A percentile compares a stretch with the other conserved stretches of the same genome.
Conservation (phyloP, 805 yeast genomes). For the Yarrowia osloensis region DNA sequence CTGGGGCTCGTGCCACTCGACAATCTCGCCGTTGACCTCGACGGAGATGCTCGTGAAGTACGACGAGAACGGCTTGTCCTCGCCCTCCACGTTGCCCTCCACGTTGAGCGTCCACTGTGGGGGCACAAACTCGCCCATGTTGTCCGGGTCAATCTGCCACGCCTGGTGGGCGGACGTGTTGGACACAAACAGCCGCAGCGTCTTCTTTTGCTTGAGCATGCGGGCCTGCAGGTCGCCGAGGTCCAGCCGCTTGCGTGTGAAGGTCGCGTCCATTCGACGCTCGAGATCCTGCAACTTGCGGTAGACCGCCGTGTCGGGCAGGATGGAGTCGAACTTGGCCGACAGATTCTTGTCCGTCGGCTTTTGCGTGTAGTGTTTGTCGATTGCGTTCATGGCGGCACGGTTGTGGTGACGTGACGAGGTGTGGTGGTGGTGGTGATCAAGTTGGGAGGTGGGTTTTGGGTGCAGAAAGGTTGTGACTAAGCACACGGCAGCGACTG, state of each 20-base stretch:
- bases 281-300: conserved; percentile 79
- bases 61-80: conserved; percentile 50
- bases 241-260: conserved; percentile 81
- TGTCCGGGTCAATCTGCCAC: conserved; percentile 60
- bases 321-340: conserved; percentile 47
- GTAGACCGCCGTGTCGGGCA: conserved; percentile 75
- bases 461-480: not conserved
- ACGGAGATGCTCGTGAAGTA: conserved; percentile 83
- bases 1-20: conserved; percentile 88
- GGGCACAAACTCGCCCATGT: conserved; percentile 33
- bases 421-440: not conserved
- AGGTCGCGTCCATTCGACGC: conserved; percentile 72
- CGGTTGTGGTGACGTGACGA: not conserved
- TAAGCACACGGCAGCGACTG: not conserved
- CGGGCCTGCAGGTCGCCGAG: conserved; percentile 67
- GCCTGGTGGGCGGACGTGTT: conserved; percentile 84
- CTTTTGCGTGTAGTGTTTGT: conserved; percentile 33
- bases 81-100: conserved; percentile 40
- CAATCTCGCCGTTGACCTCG: conserved; percentile 56
- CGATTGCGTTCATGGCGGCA: conserved; percentile 25
- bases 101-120: conserved; percentile 33
- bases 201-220: conserved; percentile 54
- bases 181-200: conserved; percentile 76
- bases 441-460: not conserved
- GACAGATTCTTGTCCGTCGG: conserved; percentile 61